A percentile compares a stretch with the other conserved stretches of the same genome.
These are phyloP conservation scores for Penicillium sp. DNA, from an alignment of 2,329 filamentous ascomycete genomes.

Conservation along the genomic window DNA sequence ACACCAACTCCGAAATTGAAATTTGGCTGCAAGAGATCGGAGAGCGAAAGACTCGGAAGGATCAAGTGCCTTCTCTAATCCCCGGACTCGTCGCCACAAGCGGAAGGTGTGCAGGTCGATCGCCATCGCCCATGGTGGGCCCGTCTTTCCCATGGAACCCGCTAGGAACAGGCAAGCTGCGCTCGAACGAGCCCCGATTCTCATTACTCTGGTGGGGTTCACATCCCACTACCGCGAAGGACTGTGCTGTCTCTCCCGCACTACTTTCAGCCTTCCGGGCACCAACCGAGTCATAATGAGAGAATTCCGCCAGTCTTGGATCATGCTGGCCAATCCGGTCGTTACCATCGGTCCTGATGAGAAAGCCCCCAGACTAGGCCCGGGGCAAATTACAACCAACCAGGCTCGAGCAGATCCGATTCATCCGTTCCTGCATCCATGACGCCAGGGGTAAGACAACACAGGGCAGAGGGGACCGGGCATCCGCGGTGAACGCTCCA, in stretches of 20 bases:
- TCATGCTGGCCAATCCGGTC: slow-evolving; percentile 14
- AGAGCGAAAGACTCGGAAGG: no score
- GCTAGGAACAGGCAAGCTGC: slow-evolving; percentile 17
- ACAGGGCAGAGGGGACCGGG: no score
- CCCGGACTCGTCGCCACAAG: slow-evolving; percentile 1
- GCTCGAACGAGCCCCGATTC: slow-evolving; percentile 7
- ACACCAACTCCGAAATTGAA: no score
- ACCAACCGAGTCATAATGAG: slow-evolving; percentile 9
- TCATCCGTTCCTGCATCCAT: slow-evolving; percentile 21
- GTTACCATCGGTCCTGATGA: slow-evolving; percentile 4
- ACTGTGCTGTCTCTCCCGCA: no score
- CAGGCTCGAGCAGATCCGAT: slow-evolving; percentile 14
- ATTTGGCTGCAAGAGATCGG: no score
- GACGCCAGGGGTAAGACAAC: slow-evolving; percentile 23
- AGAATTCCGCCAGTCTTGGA: slow-evolving; percentile 15
- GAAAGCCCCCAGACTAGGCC: background rate
- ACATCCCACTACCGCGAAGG: no score
- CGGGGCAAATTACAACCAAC: slow-evolving; percentile 9
- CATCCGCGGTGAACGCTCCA: no score
- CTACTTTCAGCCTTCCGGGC: no score
- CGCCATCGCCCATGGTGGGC: slow-evolving; percentile 9
- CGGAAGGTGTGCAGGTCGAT: slow-evolving; percentile 14
- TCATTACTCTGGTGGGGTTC: no score
- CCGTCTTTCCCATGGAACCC: slow-evolving; percentile 12
- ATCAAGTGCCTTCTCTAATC: no score